A percentile compares a stretch with the other conserved stretches of the same genome.
Evolutionary conservation across 2,329 filamentous ascomycete genomes (phyloP).

Genomic region (Sporothrix brunneoviolacea): DNA sequence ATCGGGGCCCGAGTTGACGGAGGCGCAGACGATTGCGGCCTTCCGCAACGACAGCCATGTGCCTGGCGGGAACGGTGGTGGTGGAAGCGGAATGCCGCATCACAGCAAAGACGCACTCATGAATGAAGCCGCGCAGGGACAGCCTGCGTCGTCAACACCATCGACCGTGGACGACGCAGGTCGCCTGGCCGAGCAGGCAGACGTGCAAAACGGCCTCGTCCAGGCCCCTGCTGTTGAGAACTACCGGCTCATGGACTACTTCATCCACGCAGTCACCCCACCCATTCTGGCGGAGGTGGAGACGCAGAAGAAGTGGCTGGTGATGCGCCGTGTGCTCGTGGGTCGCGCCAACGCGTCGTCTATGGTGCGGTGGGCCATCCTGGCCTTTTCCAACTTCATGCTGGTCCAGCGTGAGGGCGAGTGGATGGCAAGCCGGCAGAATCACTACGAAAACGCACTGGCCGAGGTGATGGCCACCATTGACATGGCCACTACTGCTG

Average conservation of each 20-base stretch:
- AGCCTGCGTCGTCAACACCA: background rate
- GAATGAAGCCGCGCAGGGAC: background rate
- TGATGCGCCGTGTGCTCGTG: conserved; percentile 41
- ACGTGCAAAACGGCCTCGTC: conserved; percentile 5
- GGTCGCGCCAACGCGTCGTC: conserved; percentile 40
- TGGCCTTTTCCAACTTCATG: conserved; percentile 45
- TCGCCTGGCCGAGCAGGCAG: too few relatives aligned
- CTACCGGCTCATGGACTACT: conserved; percentile 40
- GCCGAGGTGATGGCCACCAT: conserved; percentile 25
- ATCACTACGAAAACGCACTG: conserved; percentile 32
- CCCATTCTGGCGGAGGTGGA: conserved; percentile 48
- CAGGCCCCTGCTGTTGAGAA: conserved; percentile 24
- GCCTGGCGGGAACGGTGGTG: background rate
- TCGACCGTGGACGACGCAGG: too few relatives aligned
- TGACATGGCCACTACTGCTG: conserved; percentile 11
- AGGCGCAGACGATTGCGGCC: too few relatives aligned
- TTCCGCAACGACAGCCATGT: background rate
- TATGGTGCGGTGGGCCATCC: conserved; percentile 41
- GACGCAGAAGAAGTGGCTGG: conserved; percentile 44
- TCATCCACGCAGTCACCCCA: conserved; percentile 41
- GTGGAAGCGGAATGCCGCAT: too few relatives aligned
- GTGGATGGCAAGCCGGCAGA: conserved; percentile 28
- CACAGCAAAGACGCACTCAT: too few relatives aligned
- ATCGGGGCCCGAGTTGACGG: too few relatives aligned
- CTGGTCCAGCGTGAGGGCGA: conserved; percentile 30